Evolutionary conservation across 2,329 filamentous ascomycete species (phyloP).

Genomic region (Aspergillus eucalypticola): DNA sequence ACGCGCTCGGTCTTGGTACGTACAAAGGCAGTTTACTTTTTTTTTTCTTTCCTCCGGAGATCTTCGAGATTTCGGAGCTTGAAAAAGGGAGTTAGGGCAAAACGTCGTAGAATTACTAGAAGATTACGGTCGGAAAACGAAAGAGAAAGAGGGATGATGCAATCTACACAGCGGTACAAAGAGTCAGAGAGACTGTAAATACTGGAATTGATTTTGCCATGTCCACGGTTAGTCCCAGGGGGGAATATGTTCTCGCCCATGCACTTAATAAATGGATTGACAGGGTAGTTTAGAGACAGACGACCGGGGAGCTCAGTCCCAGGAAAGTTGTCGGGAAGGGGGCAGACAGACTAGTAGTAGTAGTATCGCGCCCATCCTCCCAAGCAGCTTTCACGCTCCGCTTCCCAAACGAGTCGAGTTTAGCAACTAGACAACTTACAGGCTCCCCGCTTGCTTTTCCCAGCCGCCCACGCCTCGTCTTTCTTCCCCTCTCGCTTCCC

Average conservation of each 20-base stretch:
- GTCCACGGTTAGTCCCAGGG: neutral
- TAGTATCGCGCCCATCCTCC: neutral
- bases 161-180: neutral
- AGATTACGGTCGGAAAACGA: neutral
- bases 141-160: neutral
- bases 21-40: neutral
- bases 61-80: neutral
- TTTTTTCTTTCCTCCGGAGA: neutral
- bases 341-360: neutral
- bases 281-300: neutral
- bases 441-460: constrained; percentile 21
- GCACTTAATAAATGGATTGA: neutral
- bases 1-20: neutral
- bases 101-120: too few species aligned
- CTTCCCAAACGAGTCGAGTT: neutral
- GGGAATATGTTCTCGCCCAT: neutral
- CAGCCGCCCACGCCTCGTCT: constrained; percentile 18
- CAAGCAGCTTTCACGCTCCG: neutral
- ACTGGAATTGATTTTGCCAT: neutral
- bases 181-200: neutral
- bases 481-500: constrained; percentile 24
- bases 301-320: neutral
- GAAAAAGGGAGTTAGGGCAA: neutral
- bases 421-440: constrained; percentile 1
- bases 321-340: neutral